phyloP scores from a whole-genome alignment of 192 early-diverging fungal genomes.

The Lobosporangium transversale region DNA sequence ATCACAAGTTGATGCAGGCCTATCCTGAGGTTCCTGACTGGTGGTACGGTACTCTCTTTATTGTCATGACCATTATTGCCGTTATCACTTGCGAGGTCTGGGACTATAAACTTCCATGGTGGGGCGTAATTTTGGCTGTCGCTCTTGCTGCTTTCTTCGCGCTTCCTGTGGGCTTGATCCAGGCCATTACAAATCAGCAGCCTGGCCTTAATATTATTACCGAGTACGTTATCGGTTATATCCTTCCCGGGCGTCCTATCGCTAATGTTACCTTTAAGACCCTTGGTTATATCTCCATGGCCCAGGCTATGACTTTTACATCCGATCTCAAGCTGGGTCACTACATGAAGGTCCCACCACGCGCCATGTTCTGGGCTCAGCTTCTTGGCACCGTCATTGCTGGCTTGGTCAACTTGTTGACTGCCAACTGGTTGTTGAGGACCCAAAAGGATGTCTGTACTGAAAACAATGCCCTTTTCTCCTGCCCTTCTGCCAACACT shows the following conservation, averaged over 20 bases:
- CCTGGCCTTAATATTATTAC: constrained; percentile 66
- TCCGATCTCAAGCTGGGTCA: constrained; percentile 78
- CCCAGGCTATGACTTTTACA: constrained; percentile 78
- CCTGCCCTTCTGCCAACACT: constrained; percentile 55
- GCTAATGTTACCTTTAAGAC: constrained; percentile 70
- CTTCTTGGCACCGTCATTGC: constrained; percentile 68
- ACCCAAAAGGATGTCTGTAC: constrained; percentile 54
- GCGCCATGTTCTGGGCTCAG: constrained; percentile 68
- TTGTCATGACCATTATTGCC: constrained; percentile 37
- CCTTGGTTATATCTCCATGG: constrained; percentile 65
- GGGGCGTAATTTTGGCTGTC: constrained; percentile 58
- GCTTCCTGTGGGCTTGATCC: constrained; percentile 68
- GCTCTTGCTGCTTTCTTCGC: constrained; percentile 51
- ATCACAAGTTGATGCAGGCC: constrained; percentile 74
- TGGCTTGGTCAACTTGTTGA: constrained; percentile 61
- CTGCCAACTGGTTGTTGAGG: constrained; percentile 57
- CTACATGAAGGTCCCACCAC: constrained; percentile 77
- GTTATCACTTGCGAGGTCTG: constrained; percentile 51
- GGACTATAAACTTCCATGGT: constrained; percentile 59
- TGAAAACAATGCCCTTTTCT: constrained; percentile 29
- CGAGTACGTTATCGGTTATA: constrained; percentile 72
- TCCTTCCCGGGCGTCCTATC: constrained; percentile 64
- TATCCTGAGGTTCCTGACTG: constrained; percentile 67
- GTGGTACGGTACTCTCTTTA: constrained; percentile 61
- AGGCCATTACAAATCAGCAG: constrained; percentile 64